Base-by-base conservation (phyloP, 2,329 filamentous ascomycete species). In the Scedosporium aurantiacum region DNA sequence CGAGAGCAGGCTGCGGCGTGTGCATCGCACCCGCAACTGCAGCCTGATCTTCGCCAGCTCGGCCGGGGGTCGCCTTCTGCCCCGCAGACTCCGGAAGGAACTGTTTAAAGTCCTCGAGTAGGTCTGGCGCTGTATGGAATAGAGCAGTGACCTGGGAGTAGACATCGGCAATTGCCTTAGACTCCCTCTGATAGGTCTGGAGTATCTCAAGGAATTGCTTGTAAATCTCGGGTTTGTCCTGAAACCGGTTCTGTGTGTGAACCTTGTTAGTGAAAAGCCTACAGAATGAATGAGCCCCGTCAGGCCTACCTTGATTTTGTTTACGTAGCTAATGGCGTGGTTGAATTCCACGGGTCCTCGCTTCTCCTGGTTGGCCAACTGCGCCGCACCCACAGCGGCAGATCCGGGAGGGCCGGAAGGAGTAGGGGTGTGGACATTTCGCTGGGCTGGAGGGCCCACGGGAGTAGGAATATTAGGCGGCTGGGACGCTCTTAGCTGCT, bases 181-280 rank as follows among this genome's bases (percentile, higher is more conserved):
- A 96, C 73, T 99, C 94, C 62, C 94, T 85, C 74, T 99, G 94
- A 69, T 99, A 99, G 2, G 94, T 99, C 74, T 99, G 94, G 55
- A 99, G 78, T 57, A 99, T 99, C 72, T 99, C 94, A 32, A 99
- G 82, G 70, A 99, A 99, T 71, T 99, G 93, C 74, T 99, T 99
- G 78, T 99, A 99, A 64, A 99, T 97, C 72, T 99, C 94, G 5
- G 94, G 94, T 66, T 96, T 92, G 69, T 92, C 88, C 68, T 96
- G 88, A 75, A 97, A 99, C 54, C 94, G 93, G 71, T 97, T 99
- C 91, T 96, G 70, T 8, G 61, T 32, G 64, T 62, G 56, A 56
- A 32, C 10, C 12, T 58, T n/a, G 41, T 25, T 16, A 18, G 12
- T 16, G 14, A 43, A 8, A 58, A 45, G 12, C 10, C 4, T 25